Evolutionary conservation across 345 rosid genomes (phyloP).

Genomic region (Geranium brycei): DNA sequence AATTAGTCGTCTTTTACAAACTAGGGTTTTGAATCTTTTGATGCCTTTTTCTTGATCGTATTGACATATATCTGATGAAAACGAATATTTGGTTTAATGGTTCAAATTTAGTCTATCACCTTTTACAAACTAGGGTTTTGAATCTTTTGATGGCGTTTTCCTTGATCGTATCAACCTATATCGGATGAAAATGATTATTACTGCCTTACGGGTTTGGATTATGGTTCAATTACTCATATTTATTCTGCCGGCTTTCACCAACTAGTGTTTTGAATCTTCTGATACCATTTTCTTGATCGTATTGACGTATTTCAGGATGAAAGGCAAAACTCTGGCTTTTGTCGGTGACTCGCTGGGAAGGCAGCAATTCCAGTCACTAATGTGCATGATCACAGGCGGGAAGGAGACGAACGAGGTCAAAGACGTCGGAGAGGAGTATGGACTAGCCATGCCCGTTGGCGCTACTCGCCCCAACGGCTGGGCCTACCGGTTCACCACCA

Average conservation of each 20-base stretch:
- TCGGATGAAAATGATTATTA: too few species aligned
- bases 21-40: too few species aligned
- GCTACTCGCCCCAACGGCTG: conserved; percentile 38
- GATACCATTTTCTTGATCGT: background rate
- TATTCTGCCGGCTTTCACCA: background rate
- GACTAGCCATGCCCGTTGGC: conserved; percentile 24
- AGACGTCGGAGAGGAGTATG: conserved; percentile 37
- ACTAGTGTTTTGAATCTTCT: too few species aligned
- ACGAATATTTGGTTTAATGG: too few species aligned
- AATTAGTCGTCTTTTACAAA: too few species aligned
- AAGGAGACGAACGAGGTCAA: conserved; percentile 26
- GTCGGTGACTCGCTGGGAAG: conserved; percentile 50
- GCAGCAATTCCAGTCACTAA: conserved; percentile 48
- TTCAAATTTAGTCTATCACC: too few species aligned
- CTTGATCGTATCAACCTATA: too few species aligned
- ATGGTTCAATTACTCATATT: background rate
- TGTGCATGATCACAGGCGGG: conserved; percentile 50
- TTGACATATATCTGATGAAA: too few species aligned
- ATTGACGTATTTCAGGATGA: conserved; percentile 27
- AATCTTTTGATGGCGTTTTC: too few species aligned
- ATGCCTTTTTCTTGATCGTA: too few species aligned
- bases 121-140: too few species aligned
- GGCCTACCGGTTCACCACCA: conserved; percentile 39
- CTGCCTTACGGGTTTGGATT: too few species aligned
- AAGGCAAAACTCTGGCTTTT: conserved; percentile 39